Percentiles rank a stretch among this genome's conserved stretches.
phyloP scores from a whole-genome alignment of 2,329 filamentous ascomycete genomes.

The Fusarium concolor region DNA sequence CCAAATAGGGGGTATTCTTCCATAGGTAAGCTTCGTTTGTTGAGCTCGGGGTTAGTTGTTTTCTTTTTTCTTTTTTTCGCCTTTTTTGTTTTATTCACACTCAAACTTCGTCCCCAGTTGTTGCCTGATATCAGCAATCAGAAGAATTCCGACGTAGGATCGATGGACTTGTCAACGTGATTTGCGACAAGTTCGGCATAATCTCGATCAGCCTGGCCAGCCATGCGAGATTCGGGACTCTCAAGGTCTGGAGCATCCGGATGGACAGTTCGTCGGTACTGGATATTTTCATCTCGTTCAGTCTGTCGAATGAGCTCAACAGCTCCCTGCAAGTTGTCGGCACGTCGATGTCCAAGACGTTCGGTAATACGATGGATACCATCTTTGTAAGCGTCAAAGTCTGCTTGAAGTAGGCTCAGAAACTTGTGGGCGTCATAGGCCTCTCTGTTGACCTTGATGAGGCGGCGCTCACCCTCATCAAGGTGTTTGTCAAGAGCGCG shows the following conservation, averaged over 20 bases:
- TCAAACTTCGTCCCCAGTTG: background rate
- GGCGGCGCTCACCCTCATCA: background rate
- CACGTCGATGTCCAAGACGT: slow-evolving; percentile 2
- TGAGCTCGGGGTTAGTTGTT: background rate
- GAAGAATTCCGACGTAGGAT: slow-evolving; percentile 4
- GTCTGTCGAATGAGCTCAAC: slow-evolving; percentile 9
- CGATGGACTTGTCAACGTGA: background rate
- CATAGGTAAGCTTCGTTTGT: background rate
- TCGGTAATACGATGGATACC: background rate
- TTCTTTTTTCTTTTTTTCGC: background rate
- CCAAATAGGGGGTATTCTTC: background rate
- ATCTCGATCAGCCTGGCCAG: background rate
- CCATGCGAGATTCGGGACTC: slow-evolving; percentile 9
- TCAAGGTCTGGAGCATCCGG: background rate
- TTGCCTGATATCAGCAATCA: background rate
- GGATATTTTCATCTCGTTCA: slow-evolving; percentile 1
- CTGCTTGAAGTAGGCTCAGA: background rate
- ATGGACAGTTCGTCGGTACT: background rate
- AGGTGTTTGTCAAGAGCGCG: background rate
- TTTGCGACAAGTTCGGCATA: background rate
- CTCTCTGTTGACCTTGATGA: background rate
- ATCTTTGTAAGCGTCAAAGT: background rate
- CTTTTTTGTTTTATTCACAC: background rate
- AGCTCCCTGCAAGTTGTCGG: background rate
- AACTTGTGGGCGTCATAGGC: background rate